Evolutionary conservation across 1,139 yeast genomes (phyloP), one percentile per base, ranked within the genome.

Genomic region (Debaryomyces subglobosus): DNA sequence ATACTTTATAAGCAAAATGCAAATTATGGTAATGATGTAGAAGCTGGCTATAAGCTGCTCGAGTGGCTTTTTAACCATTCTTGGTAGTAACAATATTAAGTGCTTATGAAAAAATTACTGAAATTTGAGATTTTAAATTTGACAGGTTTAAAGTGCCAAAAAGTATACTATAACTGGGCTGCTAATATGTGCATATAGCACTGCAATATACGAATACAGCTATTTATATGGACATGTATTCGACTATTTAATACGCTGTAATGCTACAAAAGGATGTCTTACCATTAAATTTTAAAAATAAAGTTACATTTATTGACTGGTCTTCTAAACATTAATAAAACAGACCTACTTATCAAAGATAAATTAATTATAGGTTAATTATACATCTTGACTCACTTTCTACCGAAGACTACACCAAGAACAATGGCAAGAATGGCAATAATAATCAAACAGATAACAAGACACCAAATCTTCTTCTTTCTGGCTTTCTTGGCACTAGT

Each of bases 381-480:
- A 36, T 40, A 30, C 43, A 40, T 30, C 37, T 15, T 32, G 3
- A 18, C 21, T 32, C 10, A 40, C 23, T 40, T 40, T 20, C 15
- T 40, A 30, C 43, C 43, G n/a, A 67, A 58, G 52, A 79, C 80
- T 52, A 67, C 63, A 58, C 78, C 80, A 58, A 89, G 80, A 49
- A 86, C 86, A 54, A 87, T 81, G 44, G 90, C 89, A 62, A 89
- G 72, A 53, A 86, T 78, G 56, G 82, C 75, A 54, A 87, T 67
- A 53, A 88, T 76, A 50, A 84, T 63, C 57, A 82, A 71, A 62
- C 81, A 68, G 66, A 91, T 86, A 63, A 84, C 73, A 60, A 84
- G 78, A 70, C 97, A 89, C 85, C 95, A 89, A 77, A 90, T 81
- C 78, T 84, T 91, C 87, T 91, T 91, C 69, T 78, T 89, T 77